phyloP scores from a whole-genome alignment of 345 rosid species.

The Arabidopsis arenosa region DNA sequence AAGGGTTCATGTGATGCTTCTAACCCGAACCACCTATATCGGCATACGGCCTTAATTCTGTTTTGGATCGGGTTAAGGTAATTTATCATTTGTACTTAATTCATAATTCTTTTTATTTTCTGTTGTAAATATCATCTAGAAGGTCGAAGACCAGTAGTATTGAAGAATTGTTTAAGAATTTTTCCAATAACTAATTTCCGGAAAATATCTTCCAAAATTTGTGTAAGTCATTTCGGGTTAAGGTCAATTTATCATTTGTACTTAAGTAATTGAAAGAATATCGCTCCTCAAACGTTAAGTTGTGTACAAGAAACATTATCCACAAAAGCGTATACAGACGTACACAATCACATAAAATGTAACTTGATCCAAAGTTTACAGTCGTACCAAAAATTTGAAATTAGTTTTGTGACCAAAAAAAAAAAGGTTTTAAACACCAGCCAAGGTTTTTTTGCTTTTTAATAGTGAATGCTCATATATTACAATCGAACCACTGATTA shows the following conservation, averaged over 20 bases:
- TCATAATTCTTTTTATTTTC: background rate
- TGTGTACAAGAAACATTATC: too few relatives aligned
- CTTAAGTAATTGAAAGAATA: too few relatives aligned
- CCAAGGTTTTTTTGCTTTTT: background rate
- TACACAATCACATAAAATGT: too few relatives aligned
- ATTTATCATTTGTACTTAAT: conserved; percentile 6
- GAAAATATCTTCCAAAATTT: background rate
- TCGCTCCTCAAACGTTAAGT: too few relatives aligned
- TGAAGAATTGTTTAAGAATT: background rate
- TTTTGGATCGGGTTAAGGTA: conserved; percentile 19
- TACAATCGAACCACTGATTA: background rate
- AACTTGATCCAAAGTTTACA: too few relatives aligned
- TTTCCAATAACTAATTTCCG: background rate
- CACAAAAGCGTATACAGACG: background rate
- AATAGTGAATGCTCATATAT: background rate
- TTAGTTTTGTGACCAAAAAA: too few relatives aligned
- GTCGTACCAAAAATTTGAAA: too few relatives aligned
- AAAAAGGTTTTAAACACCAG: background rate
- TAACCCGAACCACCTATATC: conserved; percentile 4
- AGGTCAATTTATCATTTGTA: too few relatives aligned
- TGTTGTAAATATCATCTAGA: background rate
- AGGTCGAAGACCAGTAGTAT: background rate
- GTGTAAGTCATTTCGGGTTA: too few relatives aligned
- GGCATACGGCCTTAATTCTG: background rate
- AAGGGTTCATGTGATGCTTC: conserved; percentile 3